A percentile compares a stretch with the other conserved stretches of the same genome.
These are phyloP conservation scores for Galerina marginata DNA, from an alignment of 768 basidiomycete genomes.

Conservation along the genomic window DNA sequence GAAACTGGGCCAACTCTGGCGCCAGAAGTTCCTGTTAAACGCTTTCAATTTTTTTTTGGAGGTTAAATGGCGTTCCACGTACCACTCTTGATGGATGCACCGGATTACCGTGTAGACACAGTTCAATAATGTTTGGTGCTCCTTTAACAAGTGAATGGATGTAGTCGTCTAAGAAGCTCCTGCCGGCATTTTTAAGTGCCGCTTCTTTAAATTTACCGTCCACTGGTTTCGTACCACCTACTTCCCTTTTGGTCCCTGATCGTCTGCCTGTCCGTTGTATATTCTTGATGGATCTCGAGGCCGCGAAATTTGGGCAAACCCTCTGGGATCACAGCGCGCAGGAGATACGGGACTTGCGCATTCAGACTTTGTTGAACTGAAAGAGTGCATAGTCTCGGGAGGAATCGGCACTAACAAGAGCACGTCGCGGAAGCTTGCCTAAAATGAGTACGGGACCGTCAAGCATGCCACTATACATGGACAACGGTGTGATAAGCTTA, in stretches of 20 bases:
- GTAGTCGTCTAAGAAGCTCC: conserved; percentile 8
- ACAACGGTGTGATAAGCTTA: not conserved
- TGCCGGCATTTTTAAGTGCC: not conserved
- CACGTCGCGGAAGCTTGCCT: not conserved
- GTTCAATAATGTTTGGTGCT: conserved; percentile 3
- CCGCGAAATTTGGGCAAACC: conserved; percentile 17
- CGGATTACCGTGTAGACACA: not conserved
- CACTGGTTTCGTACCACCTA: conserved; percentile 20
- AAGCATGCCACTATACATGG: too few relatives aligned
- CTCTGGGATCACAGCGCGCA: conserved; percentile 19
- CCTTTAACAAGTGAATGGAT: conserved; percentile 7
- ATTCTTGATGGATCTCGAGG: conserved; percentile 17
- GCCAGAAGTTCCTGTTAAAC: not conserved
- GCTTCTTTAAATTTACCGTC: conserved; percentile 12
- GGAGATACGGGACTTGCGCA: conserved; percentile 24
- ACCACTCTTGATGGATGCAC: not conserved
- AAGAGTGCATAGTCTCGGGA: not conserved
- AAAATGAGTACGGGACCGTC: not conserved
- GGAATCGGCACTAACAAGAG: not conserved
- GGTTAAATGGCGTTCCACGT: not conserved
- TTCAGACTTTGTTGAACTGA: conserved; percentile 10
- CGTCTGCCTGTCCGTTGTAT: not conserved
- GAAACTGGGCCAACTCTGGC: not conserved
- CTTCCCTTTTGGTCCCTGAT: conserved; percentile 10
- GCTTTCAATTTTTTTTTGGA: too few relatives aligned